phyloP scores from a whole-genome alignment of 768 basidiomycete genomes.

The Boletus edulis region DNA sequence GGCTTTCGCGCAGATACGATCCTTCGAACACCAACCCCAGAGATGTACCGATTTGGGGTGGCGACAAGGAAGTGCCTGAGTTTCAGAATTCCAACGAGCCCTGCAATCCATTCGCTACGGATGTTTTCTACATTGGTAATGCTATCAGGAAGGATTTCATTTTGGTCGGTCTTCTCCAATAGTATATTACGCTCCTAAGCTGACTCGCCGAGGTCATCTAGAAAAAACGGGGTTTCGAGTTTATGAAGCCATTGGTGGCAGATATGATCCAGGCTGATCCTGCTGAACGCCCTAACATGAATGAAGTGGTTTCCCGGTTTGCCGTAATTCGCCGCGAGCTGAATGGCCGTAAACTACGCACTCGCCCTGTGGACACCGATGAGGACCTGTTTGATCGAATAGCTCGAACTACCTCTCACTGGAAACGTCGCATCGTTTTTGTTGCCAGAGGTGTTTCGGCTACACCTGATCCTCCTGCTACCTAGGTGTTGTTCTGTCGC shows the following conservation, averaged over 20 bases:
- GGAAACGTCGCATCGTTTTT: conserved; percentile 23
- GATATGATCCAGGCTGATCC: conserved; percentile 39
- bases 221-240: conserved; percentile 14
- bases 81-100: conserved; percentile 24
- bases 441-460: conserved; percentile 15
- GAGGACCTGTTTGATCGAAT: no score
- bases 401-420: conserved; percentile 15
- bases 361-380: conserved; percentile 13
- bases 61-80: conserved; percentile 9
- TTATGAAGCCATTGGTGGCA: conserved; percentile 8
- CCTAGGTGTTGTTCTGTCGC: no score
- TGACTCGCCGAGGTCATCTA: not conserved
- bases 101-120: conserved; percentile 41
- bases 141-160: conserved; percentile 33
- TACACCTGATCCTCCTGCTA: not conserved
- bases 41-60: no score
- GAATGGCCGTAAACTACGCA: conserved; percentile 25
- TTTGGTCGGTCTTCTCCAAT: conserved; percentile 17
- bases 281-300: conserved; percentile 34
- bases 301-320: conserved; percentile 35
- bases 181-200: no score
- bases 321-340: conserved; percentile 15
- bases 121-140: conserved; percentile 43
- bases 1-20: no score
- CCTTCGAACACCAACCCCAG: not conserved